These are phyloP conservation scores for Yamadazyma nakazawae DNA, from an alignment of 805 yeast species.

Conservation along the genomic window DNA sequence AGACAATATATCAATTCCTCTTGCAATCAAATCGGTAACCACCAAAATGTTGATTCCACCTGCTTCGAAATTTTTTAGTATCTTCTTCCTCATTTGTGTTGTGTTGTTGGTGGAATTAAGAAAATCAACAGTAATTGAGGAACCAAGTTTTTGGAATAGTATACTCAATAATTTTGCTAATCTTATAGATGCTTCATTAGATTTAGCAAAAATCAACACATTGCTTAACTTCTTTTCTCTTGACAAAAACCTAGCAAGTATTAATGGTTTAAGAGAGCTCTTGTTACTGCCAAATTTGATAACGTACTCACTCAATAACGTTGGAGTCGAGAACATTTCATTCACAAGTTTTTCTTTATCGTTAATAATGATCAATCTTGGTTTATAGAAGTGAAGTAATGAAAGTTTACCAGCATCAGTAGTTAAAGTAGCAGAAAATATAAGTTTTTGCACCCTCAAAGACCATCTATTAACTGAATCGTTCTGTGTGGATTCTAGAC, in stretches of 20 bases:
- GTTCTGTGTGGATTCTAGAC: conserved; percentile 20
- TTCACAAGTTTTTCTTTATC: conserved; percentile 44
- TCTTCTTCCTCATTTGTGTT: conserved; percentile 46
- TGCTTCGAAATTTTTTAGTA: conserved; percentile 56
- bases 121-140: conserved; percentile 30
- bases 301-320: conserved; percentile 45
- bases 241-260: conserved; percentile 55
- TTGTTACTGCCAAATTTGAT: conserved; percentile 37
- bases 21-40: conserved; percentile 90
- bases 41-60: conserved; percentile 54
- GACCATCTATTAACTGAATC: conserved; percentile 22
- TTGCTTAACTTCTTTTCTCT: conserved; percentile 28
- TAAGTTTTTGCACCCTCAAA: conserved; percentile 52
- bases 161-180: conserved; percentile 57
- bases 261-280: conserved; percentile 66
- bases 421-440: conserved; percentile 91
- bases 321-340: conserved; percentile 63
- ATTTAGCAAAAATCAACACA: conserved; percentile 63
- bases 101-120: conserved; percentile 59
- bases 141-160: conserved; percentile 26
- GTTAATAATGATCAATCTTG: conserved; percentile 74
- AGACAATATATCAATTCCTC: conserved; percentile 82
- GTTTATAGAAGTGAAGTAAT: conserved; percentile 62
- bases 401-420: conserved; percentile 87
- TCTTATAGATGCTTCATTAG: conserved; percentile 86